These are phyloP conservation scores for Talaromyces atroroseus DNA, from an alignment of 2,329 filamentous ascomycete species.

Conservation along the genomic window DNA sequence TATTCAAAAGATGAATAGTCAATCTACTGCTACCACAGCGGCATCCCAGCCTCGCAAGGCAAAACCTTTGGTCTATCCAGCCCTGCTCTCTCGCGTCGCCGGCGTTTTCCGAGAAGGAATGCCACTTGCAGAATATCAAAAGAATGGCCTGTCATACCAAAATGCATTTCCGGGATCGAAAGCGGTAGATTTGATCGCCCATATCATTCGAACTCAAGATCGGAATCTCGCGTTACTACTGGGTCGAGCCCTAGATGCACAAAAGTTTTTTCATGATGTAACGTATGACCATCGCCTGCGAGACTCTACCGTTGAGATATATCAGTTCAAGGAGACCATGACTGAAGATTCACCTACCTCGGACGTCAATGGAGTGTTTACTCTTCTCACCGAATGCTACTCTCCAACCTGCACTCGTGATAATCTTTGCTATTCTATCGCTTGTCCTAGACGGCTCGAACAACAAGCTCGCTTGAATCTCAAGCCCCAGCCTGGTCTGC, in stretches of 20 bases:
- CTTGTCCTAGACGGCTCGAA: conserved; percentile 85
- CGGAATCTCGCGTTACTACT: conserved; percentile 87
- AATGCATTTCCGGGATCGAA: conserved; percentile 95
- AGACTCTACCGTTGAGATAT: conserved; percentile 91
- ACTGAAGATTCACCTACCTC: conserved; percentile 65
- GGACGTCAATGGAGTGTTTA: conserved; percentile 92
- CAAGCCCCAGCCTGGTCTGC: conserved; percentile 84
- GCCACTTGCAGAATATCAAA: conserved; percentile 76
- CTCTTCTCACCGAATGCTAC: conserved; percentile 92
- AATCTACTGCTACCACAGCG: conserved; percentile 51
- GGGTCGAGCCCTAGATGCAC: conserved; percentile 86
- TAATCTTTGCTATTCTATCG: conserved; percentile 95
- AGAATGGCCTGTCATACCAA: conserved; percentile 96
- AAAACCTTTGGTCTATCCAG: conserved; percentile 87
- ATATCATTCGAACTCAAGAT: conserved; percentile 96
- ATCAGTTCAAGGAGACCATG: conserved; percentile 91
- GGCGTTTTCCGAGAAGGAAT: conserved; percentile 90
- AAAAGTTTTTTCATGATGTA: conserved; percentile 99
- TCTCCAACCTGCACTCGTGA: conserved; percentile 95
- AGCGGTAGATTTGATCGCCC: conserved; percentile 89
- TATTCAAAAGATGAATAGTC: conserved; percentile 48
- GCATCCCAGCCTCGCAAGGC: conserved; percentile 57
- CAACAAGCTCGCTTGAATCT: conserved; percentile 92
- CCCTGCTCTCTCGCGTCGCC: conserved; percentile 84
- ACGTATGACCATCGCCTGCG: conserved; percentile 94